A percentile compares a stretch with the other conserved stretches of the same genome.
These are phyloP conservation scores for Coemansia sp. DNA, from an alignment of 192 early-diverging fungal genomes.

Conservation along the genomic window DNA sequence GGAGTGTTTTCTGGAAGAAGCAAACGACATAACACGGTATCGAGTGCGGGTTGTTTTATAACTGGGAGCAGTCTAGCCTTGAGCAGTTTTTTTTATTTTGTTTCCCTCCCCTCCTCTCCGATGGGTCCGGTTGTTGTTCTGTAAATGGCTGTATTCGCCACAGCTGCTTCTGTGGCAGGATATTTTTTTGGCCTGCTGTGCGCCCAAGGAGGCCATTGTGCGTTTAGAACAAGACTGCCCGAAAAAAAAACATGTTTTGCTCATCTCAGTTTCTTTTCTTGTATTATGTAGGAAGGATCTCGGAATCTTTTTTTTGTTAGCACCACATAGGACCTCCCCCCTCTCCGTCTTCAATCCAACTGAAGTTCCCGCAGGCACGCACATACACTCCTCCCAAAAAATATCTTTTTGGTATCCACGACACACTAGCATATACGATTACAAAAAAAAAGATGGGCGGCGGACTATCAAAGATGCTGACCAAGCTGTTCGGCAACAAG, in stretches of 20 bases:
- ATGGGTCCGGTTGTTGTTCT: background rate
- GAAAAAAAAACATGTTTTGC: background rate
- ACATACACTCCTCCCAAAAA: background rate
- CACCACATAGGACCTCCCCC: no score
- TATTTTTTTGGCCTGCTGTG: background rate
- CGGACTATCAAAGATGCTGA: conserved; percentile 53
- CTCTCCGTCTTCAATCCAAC: no score
- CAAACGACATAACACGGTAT: no score
- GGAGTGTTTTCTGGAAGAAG: no score
- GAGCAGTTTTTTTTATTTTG: no score
- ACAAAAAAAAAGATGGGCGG: conserved; percentile 38
- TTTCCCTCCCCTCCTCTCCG: no score
- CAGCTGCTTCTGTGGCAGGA: background rate
- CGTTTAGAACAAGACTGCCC: background rate
- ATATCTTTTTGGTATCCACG: background rate
- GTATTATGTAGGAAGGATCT: background rate
- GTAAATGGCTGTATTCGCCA: background rate
- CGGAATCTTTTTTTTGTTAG: background rate
- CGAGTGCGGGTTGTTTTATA: no score
- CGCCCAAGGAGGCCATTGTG: background rate
- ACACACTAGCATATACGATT: background rate
- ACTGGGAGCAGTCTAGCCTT: no score
- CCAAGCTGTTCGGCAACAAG: conserved; percentile 80
- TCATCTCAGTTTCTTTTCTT: background rate
- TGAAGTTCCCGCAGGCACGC: no score